Evolutionary conservation across 352 stramenopile species (phyloP), one percentile per base, ranked within the genome.

Genomic region (Phytophthora uliginosa): DNA sequence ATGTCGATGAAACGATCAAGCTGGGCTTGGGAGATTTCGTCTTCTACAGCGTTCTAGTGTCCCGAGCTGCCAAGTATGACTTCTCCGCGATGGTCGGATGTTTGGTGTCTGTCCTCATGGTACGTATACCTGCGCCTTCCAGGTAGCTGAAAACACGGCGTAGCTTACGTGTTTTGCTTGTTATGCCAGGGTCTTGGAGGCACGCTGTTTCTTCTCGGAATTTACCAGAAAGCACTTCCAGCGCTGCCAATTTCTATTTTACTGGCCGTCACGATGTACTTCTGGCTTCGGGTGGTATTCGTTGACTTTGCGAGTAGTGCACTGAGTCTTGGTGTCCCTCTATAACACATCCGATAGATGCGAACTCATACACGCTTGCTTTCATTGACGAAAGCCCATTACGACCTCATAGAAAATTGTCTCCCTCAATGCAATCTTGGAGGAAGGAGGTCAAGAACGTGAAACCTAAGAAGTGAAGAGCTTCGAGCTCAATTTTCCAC

Each of bases 1-100:
- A 94, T 22, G 81, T 82, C 28, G 78, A 90, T 33, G 95, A 94
- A 58, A 97, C 91, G 28, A 98, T 99, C 63, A 95, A 98, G 69
- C 86, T 99, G 15, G 96, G 96, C 10, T 82, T 99, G n/a, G 98
- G 98, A 9, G 98, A 99, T 79, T 99, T 99, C 76, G 98, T 99
- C 28, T 99, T 99, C 74, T 99, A 99, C 81, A 99, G 91, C 53
- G 93, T 99, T 4, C 83, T 99, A 33, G 97, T 99, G 28, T 98
- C 96, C 38, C 97, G 98, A 40, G 98, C 98, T 24, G 97, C 97
- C 20, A 93, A 98, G 66, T 98, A 97, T 66, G 97, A 98, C 56
- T 99, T 99, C 70, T 94, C 95, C 17, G 91, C 97, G 18, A 99
- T 99, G 87, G 84, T 97, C 20, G 89, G 90, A 6, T 99, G 95